phyloP scores from a whole-genome alignment of 345 rosid species.

The Sisymbrium irio region DNA sequence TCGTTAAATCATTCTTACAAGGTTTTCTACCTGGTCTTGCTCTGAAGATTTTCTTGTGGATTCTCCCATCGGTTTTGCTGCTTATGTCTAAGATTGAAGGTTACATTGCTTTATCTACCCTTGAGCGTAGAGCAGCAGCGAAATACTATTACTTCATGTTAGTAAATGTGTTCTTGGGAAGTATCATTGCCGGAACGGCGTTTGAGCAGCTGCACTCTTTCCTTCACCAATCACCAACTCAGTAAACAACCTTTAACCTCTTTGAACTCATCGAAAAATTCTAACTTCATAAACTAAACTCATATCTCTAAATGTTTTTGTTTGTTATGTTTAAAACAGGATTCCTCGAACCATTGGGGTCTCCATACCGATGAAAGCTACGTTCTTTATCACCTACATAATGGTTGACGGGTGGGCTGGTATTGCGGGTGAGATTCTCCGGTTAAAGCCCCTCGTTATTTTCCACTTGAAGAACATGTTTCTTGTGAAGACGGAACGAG shows the following conservation, averaged over 20 bases:
- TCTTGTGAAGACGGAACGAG: constrained; percentile 85
- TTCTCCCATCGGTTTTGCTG: constrained; percentile 74
- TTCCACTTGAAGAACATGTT: constrained; percentile 93
- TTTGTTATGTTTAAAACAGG: constrained; percentile 40
- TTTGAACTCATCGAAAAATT: constrained; percentile 4
- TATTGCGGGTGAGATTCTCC: constrained; percentile 88
- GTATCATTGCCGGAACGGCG: constrained; percentile 90
- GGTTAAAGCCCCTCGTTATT: constrained; percentile 74
- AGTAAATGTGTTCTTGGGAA: constrained; percentile 97
- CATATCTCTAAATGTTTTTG: not conserved
- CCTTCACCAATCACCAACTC: constrained; percentile 86
- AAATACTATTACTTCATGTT: constrained; percentile 94
- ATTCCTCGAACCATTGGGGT: constrained; percentile 96
- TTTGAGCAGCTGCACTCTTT: constrained; percentile 85
- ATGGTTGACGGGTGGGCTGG: constrained; percentile 99
- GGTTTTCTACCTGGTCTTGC: constrained; percentile 98
- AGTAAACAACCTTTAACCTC: constrained; percentile 46
- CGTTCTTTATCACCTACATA: constrained; percentile 90
- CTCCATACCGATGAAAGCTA: constrained; percentile 97
- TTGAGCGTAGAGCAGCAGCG: constrained; percentile 82
- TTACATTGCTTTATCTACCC: constrained; percentile 67
- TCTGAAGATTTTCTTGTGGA: constrained; percentile 72
- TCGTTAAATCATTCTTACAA: constrained; percentile 94
- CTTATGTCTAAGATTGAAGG: constrained; percentile 97
- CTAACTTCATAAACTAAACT: not conserved